Evolutionary conservation across 441 rosid species (phyloP).

Genomic region (Metrosideros polymorpha): DNA sequence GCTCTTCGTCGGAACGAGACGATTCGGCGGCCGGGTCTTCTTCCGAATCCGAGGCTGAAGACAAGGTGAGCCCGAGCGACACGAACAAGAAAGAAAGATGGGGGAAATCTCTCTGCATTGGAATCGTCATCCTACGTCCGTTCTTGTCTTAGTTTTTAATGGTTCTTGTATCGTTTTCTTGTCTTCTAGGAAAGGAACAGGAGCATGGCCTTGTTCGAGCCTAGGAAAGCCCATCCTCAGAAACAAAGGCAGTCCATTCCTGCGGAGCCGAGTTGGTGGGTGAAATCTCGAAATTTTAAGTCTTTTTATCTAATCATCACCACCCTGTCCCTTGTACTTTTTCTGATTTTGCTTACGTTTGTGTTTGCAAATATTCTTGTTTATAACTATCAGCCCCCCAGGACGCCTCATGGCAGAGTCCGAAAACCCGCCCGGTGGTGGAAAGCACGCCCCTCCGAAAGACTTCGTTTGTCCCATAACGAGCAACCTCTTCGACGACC

Average conservation of each 20-base stretch:
- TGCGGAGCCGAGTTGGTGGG: constrained; percentile 39
- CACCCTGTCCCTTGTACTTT: neutral
- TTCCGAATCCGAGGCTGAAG: constrained; percentile 31
- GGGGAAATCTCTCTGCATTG: neutral
- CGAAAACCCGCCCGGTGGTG: constrained; percentile 27
- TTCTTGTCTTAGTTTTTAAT: constrained; percentile 1
- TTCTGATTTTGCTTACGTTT: constrained; percentile 6
- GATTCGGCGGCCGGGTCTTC: constrained; percentile 6
- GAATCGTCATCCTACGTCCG: constrained; percentile 26
- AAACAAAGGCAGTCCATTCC: constrained; percentile 23
- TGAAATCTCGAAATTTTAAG: constrained; percentile 1
- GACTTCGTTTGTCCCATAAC: constrained; percentile 77
- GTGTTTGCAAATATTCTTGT: constrained; percentile 15
- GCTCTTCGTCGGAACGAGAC: constrained; percentile 12
- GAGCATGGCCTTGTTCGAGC: constrained; percentile 24
- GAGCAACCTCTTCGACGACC: constrained; percentile 50
- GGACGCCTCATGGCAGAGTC: constrained; percentile 36
- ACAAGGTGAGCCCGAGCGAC: constrained; percentile 25
- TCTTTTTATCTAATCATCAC: constrained; percentile 1
- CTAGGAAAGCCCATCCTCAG: constrained; percentile 11
- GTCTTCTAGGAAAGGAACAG: constrained; percentile 37
- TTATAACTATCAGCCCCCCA: constrained; percentile 14
- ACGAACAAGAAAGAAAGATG: constrained; percentile 7
- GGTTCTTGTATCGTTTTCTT: neutral
- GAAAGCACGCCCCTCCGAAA: constrained; percentile 48